Conservation (phyloP, 495 filamentous ascomycete genomes). For the Penicillium nucicola region DNA sequence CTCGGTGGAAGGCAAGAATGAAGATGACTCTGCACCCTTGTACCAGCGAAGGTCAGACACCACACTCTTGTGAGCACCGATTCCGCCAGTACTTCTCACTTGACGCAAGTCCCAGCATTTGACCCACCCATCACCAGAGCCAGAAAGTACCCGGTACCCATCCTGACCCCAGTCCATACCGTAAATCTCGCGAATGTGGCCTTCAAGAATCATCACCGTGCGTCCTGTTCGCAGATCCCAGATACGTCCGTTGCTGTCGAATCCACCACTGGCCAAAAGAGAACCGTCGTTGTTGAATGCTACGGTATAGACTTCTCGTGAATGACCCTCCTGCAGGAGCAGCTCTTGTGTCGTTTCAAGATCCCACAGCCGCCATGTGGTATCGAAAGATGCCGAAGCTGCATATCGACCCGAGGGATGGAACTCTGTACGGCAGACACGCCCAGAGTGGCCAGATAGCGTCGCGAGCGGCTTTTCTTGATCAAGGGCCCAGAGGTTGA, state of each 20-base stretch:
- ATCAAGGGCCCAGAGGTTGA: slow-evolving; percentile 87
- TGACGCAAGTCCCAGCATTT: slow-evolving; percentile 97
- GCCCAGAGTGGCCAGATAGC: slow-evolving; percentile 77
- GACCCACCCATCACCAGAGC: slow-evolving; percentile 91
- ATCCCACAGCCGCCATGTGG: slow-evolving; percentile 97
- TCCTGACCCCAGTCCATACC: slow-evolving; percentile 90
- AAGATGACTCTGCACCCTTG: slow-evolving; percentile 72
- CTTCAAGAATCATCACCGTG: slow-evolving; percentile 93
- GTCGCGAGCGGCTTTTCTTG: slow-evolving; percentile 81
- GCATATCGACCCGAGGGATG: slow-evolving; percentile 89
- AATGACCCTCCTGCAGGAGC: slow-evolving; percentile 91
- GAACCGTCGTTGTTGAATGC: slow-evolving; percentile 89
- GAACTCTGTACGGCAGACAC: slow-evolving; percentile 89
- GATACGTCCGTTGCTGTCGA: slow-evolving; percentile 91
- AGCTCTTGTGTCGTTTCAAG: slow-evolving; percentile 79
- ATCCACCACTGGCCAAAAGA: slow-evolving; percentile 80
- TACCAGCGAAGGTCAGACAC: slow-evolving; percentile 95
- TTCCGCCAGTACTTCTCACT: slow-evolving; percentile 73
- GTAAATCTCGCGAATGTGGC: slow-evolving; percentile 90
- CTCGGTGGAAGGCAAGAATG: slow-evolving; percentile 50
- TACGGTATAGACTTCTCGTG: slow-evolving; percentile 83
- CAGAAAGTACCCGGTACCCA: slow-evolving; percentile 81
- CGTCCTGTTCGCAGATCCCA: slow-evolving; percentile 96
- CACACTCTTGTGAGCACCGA: slow-evolving; percentile 88
- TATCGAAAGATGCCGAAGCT: slow-evolving; percentile 92